Evolutionary conservation across 2,329 filamentous ascomycete species (phyloP).

Genomic region (Diplodia scrobiculata): DNA sequence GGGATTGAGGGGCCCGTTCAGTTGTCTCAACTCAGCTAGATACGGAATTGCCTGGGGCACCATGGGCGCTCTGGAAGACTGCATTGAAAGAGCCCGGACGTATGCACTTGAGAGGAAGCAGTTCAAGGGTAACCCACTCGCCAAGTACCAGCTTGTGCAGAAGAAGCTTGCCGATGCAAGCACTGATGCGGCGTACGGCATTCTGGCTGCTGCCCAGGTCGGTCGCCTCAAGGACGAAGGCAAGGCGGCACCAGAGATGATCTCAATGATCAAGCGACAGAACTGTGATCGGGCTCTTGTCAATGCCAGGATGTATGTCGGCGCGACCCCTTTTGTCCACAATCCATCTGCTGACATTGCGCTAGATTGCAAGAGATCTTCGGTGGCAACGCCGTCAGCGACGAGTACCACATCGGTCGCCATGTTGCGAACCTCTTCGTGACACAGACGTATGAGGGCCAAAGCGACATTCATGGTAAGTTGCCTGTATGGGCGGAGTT

Average conservation of each 20-base stretch:
- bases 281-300: conserved; percentile 89
- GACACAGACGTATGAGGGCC: conserved; percentile 96
- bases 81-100: conserved; percentile 73
- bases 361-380: conserved; percentile 85
- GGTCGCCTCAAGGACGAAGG: conserved; percentile 90
- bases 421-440: conserved; percentile 97
- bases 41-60: conserved; percentile 93
- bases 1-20: conserved; percentile 85
- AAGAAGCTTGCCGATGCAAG: conserved; percentile 94
- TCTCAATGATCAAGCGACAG: conserved; percentile 92
- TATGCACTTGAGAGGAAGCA: conserved; percentile 94
- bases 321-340: background rate
- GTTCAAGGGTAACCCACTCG: conserved; percentile 93
- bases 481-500: conserved; percentile 36
- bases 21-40: conserved; percentile 88
- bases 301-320: conserved; percentile 67
- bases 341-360: conserved; percentile 30
- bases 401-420: conserved; percentile 92
- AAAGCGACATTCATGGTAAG: conserved; percentile 95
- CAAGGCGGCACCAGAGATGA: conserved; percentile 90
- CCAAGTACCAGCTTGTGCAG: conserved; percentile 94
- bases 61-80: conserved; percentile 93
- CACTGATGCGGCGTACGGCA: conserved; percentile 88
- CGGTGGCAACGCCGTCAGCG: conserved; percentile 95
- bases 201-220: conserved; percentile 87